Evolutionary conservation across 176 grass and related monocot species (phyloP).

Genomic region (Saccharum officinarum): DNA sequence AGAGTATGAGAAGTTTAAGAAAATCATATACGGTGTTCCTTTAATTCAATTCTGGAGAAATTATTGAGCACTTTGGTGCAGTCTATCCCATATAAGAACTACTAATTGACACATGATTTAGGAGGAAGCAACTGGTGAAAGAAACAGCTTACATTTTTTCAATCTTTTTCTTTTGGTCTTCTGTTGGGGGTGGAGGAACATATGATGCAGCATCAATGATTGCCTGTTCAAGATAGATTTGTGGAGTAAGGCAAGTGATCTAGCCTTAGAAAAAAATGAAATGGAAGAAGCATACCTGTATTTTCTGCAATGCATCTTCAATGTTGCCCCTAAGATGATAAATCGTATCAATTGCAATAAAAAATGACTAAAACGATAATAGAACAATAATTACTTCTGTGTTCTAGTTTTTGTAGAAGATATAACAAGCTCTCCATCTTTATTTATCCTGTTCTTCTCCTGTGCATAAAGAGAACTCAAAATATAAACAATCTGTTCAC

Average conservation of each 20-base stretch:
- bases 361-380: slow-evolving; percentile 5
- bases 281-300: slow-evolving; percentile 61
- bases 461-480: slow-evolving; percentile 26
- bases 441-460: slow-evolving; percentile 99
- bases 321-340: slow-evolving; percentile 77
- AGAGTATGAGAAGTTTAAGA: slow-evolving; percentile 1
- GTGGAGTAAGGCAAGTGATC: background rate
- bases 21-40: background rate
- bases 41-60: background rate
- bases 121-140: slow-evolving; percentile 19
- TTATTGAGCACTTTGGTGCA: background rate
- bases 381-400: slow-evolving; percentile 66
- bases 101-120: slow-evolving; percentile 1
- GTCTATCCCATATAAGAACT: background rate
- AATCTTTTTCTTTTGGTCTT: slow-evolving; percentile 94
- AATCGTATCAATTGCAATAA: slow-evolving; percentile 26
- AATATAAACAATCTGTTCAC: slow-evolving; percentile 17
- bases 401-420: slow-evolving; percentile 98
- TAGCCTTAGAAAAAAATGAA: slow-evolving; percentile 24
- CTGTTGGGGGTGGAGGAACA: slow-evolving; percentile 87
- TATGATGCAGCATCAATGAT: slow-evolving; percentile 96
- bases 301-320: slow-evolving; percentile 90
- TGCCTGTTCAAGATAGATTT: slow-evolving; percentile 48
- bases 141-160: slow-evolving; percentile 78
- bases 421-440: slow-evolving; percentile 88